These are phyloP conservation scores for Fusarium graminum DNA, from an alignment of 2,329 filamentous ascomycete species.

Conservation along the genomic window DNA sequence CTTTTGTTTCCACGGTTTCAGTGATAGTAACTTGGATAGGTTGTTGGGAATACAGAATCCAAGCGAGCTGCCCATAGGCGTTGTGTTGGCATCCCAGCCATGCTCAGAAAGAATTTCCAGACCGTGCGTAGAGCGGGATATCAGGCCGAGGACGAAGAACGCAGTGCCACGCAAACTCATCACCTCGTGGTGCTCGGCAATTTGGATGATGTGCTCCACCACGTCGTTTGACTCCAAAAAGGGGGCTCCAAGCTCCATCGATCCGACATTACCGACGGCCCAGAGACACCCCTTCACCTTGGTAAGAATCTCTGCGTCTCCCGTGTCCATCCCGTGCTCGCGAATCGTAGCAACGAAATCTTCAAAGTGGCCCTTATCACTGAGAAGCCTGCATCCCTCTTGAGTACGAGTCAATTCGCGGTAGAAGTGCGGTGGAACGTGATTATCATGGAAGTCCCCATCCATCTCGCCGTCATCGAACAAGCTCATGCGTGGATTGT, in stretches of 20 bases:
- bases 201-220: conserved; percentile 86
- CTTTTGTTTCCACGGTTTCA: conserved; percentile 70
- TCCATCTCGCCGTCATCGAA: conserved; percentile 71
- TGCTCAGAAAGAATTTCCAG: conserved; percentile 90
- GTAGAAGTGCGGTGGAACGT: conserved; percentile 97
- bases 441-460: conserved; percentile 70
- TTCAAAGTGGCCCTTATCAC: conserved; percentile 95
- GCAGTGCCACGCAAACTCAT: conserved; percentile 95
- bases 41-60: conserved; percentile 89
- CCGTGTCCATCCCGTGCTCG: conserved; percentile 85
- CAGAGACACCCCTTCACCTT: conserved; percentile 98
- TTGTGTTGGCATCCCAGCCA: conserved; percentile 94
- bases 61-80: conserved; percentile 82
- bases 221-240: conserved; percentile 94
- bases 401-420: conserved; percentile 91
- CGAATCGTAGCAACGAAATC: conserved; percentile 92
- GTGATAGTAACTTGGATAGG: conserved; percentile 81
- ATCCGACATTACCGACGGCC: conserved; percentile 98
- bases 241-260: conserved; percentile 95
- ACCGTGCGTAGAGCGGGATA: conserved; percentile 91
- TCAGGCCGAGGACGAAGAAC: conserved; percentile 93
- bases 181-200: conserved; percentile 88
- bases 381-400: conserved; percentile 90
- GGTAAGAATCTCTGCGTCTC: conserved; percentile 85
- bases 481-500: conserved; percentile 68